A percentile compares a stretch with the other conserved stretches of the same genome.
These are phyloP conservation scores for Wickerhamiella vanderwaltii DNA, from an alignment of 805 yeast species.

Conservation along the genomic window DNA sequence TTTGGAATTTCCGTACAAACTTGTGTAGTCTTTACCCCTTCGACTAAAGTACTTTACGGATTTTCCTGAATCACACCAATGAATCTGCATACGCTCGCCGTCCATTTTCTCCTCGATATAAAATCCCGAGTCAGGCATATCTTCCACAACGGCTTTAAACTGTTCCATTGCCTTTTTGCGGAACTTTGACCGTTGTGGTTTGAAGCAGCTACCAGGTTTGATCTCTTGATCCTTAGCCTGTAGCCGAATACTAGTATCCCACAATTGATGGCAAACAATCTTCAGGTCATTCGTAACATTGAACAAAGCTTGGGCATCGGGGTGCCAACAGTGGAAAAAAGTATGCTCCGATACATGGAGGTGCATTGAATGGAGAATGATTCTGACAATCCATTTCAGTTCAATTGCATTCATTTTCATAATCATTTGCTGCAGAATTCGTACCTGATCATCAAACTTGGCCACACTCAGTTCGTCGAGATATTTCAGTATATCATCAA, in stretches of 20 bases:
- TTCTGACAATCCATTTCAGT: conserved; percentile 54
- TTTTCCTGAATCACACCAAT: conserved; percentile 40
- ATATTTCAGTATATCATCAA: conserved; percentile 38
- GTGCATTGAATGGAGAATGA: conserved; percentile 38
- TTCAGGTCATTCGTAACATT: conserved; percentile 55
- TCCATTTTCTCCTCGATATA: conserved; percentile 84
- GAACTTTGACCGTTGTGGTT: conserved; percentile 64
- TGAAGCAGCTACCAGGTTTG: conserved; percentile 43
- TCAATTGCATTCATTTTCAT: conserved; percentile 48
- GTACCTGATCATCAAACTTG: conserved; percentile 31
- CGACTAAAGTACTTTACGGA: conserved; percentile 46
- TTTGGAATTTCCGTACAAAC: conserved; percentile 47
- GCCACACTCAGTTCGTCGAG: conserved; percentile 35
- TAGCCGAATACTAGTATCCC: conserved; percentile 38
- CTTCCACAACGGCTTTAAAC: conserved; percentile 34
- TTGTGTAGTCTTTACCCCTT: conserved; percentile 60
- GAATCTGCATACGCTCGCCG: conserved; percentile 81
- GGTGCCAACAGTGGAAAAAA: conserved; percentile 58
- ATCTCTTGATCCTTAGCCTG: conserved; percentile 33
- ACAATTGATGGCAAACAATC: conserved; percentile 45
- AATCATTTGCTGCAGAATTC: conserved; percentile 39
- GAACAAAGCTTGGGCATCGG: conserved; percentile 55
- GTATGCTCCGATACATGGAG: conserved; percentile 49
- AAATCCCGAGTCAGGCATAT: conserved; percentile 32
- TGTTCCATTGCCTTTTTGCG: conserved; percentile 40